phyloP scores from a whole-genome alignment of 2,329 filamentous ascomycete genomes.

The Escovopsis sp. region DNA sequence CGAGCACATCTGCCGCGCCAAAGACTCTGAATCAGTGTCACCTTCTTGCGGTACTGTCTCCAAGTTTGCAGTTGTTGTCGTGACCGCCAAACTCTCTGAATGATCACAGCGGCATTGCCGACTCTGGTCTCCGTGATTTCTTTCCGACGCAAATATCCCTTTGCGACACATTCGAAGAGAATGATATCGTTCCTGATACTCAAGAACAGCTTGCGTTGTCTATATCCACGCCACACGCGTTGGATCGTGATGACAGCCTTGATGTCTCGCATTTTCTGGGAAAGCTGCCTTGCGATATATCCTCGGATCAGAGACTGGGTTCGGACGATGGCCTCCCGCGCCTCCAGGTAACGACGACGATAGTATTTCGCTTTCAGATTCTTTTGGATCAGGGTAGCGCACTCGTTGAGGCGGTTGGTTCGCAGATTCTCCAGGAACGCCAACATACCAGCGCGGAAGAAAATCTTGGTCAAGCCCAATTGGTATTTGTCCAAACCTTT shows the following conservation, averaged over 20 bases:
- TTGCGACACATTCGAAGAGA: slow-evolving; percentile 75
- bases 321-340: slow-evolving; percentile 63
- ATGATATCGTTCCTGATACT: slow-evolving; percentile 71
- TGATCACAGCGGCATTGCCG: slow-evolving; percentile 79
- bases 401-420: slow-evolving; percentile 79
- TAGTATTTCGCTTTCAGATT: slow-evolving; percentile 94
- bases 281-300: slow-evolving; percentile 60
- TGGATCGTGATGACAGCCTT: slow-evolving; percentile 91
- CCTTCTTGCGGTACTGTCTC: slow-evolving; percentile 80
- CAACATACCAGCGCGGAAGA: slow-evolving; percentile 98
- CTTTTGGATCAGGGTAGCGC: slow-evolving; percentile 97
- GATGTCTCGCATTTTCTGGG: slow-evolving; percentile 66
- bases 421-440: slow-evolving; percentile 92
- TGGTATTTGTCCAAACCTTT: slow-evolving; percentile 87
- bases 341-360: slow-evolving; percentile 77
- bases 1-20: slow-evolving; percentile 80
- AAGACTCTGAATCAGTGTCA: slow-evolving; percentile 78
- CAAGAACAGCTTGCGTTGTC: slow-evolving; percentile 70
- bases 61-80: slow-evolving; percentile 65
- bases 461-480: slow-evolving; percentile 94
- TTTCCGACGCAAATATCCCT: slow-evolving; percentile 81
- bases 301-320: slow-evolving; percentile 70
- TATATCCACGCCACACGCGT: slow-evolving; percentile 84
- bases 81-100: slow-evolving; percentile 81
- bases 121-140: slow-evolving; percentile 88